Base-by-base conservation (phyloP, 1,284 basidiomycete species). In the Athelia psychrophila region DNA sequence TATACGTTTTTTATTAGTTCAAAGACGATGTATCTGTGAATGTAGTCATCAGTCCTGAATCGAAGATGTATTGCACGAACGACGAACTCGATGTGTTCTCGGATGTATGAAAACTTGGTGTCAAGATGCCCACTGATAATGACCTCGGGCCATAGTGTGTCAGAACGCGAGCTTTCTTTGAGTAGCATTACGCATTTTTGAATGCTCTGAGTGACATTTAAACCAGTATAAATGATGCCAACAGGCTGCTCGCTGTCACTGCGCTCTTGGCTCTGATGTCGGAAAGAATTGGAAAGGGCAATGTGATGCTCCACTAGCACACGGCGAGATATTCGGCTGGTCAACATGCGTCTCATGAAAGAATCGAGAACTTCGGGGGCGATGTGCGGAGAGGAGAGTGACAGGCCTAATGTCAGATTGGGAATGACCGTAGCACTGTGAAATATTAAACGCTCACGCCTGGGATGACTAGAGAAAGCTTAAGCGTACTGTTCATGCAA, bases 231-330 rank as follows among this genome's bases (percentile, higher is more conserved):
- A 49, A 96, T 94, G 56, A 96, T 89, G 8, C 93, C 93, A 24
- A 96, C 91, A 62, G 88, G 88, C 10, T 83, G 79, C 54, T 86
- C 79, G 27, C 54, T 47, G 13, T 51, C 48, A 35, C 58, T 54
- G 24, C 55, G 56, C 2, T 62, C 59, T 44, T 53, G 59, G 32
- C 60, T 53, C 16, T 61, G 47, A 20, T 71, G 65, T 54, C 76
- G 62, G 23, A 77, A 76, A 35, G 79, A 80, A 52, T 84, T 79
- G 3, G 90, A 88, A 3, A 96, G 75, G 2, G 91, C 88, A 51
- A 95, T 84, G 60, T 96, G 93, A 62, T 96, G 93, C 64, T 95
- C 91, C 2, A 87, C 91, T 25, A 96, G 77, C 24, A 96, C 93
- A 38, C 94, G 82, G 22, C 93, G 79, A 9, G 93, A 94, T 64